A percentile compares a stretch with the other conserved stretches of the same genome.
phyloP scores from a whole-genome alignment of 345 rosid genomes.

The Arabidopsis arenosa region DNA sequence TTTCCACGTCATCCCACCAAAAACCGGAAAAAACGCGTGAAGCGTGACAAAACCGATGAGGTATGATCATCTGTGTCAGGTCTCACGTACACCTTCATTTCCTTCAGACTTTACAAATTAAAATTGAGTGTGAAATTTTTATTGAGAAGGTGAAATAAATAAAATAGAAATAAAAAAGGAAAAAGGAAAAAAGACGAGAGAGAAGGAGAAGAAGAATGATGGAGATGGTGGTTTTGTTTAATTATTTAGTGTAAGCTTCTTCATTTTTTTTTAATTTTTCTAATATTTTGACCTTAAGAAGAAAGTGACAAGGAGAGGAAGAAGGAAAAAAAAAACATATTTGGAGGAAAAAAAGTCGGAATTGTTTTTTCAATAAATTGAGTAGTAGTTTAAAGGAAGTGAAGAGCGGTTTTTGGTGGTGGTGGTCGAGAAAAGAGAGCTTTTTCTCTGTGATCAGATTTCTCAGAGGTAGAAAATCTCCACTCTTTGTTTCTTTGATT shows the following conservation, averaged over 20 bases:
- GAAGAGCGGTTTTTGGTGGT: constrained; percentile 42
- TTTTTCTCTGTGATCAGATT: constrained; percentile 37
- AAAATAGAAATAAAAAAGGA: constrained; percentile 12
- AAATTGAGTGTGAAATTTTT: constrained; percentile 26
- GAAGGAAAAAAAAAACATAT: constrained; percentile 9
- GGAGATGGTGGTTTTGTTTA: constrained; percentile 33
- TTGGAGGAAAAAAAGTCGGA: constrained; percentile 34
- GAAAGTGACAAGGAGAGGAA: constrained; percentile 32
- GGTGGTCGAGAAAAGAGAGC: constrained; percentile 44
- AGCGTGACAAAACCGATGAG: constrained; percentile 55
- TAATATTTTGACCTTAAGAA: constrained; percentile 44
- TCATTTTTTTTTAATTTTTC: constrained; percentile 10
- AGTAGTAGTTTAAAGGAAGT: constrained; percentile 40
- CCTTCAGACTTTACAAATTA: constrained; percentile 31
- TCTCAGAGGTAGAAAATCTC: constrained; percentile 35
- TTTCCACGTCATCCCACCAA: constrained; percentile 64
- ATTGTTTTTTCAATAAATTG: constrained; percentile 28
- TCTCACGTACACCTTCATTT: constrained; percentile 42
- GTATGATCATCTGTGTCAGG: constrained; percentile 10
- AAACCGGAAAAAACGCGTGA: constrained; percentile 52
- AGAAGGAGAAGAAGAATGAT: constrained; percentile 18
- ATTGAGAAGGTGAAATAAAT: constrained; percentile 13
- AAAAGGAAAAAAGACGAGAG: constrained; percentile 4
- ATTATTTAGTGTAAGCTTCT: constrained; percentile 35
- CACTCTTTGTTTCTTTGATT: constrained; percentile 41